A percentile compares a stretch with the other conserved stretches of the same genome.
Conservation (phyloP, 2,329 filamentous ascomycete genomes). For the Ophiostoma sp. region DNA sequence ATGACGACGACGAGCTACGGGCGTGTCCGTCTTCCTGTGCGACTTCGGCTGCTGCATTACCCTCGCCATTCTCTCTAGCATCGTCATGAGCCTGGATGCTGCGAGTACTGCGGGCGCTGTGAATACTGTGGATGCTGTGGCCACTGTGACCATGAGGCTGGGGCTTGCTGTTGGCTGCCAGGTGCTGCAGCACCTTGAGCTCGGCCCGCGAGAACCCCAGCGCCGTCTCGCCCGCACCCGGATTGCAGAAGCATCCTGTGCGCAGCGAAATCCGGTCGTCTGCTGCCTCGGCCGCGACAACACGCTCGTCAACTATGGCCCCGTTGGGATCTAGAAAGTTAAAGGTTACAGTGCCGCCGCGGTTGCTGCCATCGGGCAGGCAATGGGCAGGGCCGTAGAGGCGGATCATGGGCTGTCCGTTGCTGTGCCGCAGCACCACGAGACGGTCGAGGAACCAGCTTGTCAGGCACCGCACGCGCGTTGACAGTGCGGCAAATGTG, state of each 20-base stretch:
- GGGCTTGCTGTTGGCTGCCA: conserved; percentile 17
- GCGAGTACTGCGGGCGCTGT: conserved; percentile 3
- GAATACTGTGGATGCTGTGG: neutral
- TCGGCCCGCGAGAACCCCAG: conserved; percentile 30
- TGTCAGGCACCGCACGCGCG: conserved; percentile 36
- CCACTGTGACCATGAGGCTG: neutral
- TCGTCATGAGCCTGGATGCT: neutral
- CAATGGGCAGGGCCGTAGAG: conserved; percentile 35
- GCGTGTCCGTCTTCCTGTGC: neutral
- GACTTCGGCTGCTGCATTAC: neutral
- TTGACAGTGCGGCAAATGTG: conserved; percentile 31
- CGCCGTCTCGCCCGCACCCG: conserved; percentile 36
- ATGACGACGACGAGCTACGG: neutral
- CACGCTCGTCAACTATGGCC: conserved; percentile 35
- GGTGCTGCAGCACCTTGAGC: conserved; percentile 23
- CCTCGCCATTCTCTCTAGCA: neutral
- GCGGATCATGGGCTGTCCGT: conserved; percentile 33
- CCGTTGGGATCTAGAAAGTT: conserved; percentile 36
- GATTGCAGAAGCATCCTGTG: conserved; percentile 42
- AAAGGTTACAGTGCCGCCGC: conserved; percentile 38
- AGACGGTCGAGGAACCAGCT: conserved; percentile 35
- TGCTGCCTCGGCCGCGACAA: conserved; percentile 35
- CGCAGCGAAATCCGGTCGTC: conserved; percentile 36
- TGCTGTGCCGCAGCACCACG: conserved; percentile 31
- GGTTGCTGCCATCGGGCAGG: conserved; percentile 24